phyloP scores from a whole-genome alignment of 1,284 basidiomycete genomes.

The Ustilago vetiveriae region DNA sequence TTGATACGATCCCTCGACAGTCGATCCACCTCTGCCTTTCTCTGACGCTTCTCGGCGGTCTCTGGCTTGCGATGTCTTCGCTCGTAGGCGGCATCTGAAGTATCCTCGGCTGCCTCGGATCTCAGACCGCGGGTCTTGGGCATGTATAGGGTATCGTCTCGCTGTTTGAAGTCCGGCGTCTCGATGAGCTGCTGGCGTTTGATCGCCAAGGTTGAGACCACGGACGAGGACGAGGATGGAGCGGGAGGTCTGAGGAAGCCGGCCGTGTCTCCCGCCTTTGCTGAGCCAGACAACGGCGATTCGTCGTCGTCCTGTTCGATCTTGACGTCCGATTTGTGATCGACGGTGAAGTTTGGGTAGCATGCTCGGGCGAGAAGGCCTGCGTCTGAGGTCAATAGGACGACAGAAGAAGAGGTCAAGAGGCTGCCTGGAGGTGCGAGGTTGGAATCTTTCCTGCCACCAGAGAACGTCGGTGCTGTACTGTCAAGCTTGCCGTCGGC shows the following conservation, averaged over 20 bases:
- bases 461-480: neutral
- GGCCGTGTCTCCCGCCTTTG: neutral
- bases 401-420: slow-evolving; percentile 12
- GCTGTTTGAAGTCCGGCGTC: slow-evolving; percentile 53
- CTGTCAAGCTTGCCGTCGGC: neutral
- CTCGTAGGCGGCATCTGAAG: slow-evolving; percentile 84
- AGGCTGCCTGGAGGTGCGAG: neutral
- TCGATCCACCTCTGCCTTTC: slow-evolving; percentile 86
- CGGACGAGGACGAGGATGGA: slow-evolving; percentile 1
- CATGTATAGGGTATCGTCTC: slow-evolving; percentile 54
- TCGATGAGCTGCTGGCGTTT: slow-evolving; percentile 52
- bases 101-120: slow-evolving; percentile 71
- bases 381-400: slow-evolving; percentile 34
- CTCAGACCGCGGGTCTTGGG: slow-evolving; percentile 54
- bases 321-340: slow-evolving; percentile 4
- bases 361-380: slow-evolving; percentile 10
- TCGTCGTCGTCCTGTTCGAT: slow-evolving; percentile 4
- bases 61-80: slow-evolving; percentile 86
- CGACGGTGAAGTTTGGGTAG: slow-evolving; percentile 5
- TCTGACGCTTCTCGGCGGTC: slow-evolving; percentile 82
- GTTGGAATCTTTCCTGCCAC: slow-evolving; percentile 1
- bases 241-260: slow-evolving; percentile 1
- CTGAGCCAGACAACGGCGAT: neutral
- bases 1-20: slow-evolving; percentile 89
- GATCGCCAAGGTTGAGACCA: slow-evolving; percentile 37